phyloP scores from a whole-genome alignment of 1,284 basidiomycete genomes.

The Xerocomus minutiporus region DNA sequence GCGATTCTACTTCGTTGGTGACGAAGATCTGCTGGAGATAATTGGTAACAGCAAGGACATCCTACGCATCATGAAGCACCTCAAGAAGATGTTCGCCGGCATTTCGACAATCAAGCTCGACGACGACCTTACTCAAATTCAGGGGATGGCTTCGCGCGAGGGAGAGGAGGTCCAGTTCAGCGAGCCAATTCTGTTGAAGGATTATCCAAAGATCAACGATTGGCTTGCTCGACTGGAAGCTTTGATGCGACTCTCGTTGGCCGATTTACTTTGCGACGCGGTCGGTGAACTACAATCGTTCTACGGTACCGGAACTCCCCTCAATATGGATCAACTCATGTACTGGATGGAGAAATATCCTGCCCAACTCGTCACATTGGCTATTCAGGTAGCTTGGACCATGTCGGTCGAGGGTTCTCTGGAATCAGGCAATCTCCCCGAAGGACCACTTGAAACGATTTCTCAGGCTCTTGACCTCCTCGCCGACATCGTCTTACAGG shows the following conservation, averaged over 20 bases:
- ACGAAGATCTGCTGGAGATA: conserved; percentile 97
- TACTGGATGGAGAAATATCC: conserved; percentile 91
- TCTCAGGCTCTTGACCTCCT: conserved; percentile 86
- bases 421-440: conserved; percentile 51
- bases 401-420: conserved; percentile 76
- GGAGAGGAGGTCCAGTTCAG: conserved; percentile 90
- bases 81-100: conserved; percentile 99
- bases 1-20: conserved; percentile 99
- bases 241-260: conserved; percentile 92
- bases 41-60: conserved; percentile 99
- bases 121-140: conserved; percentile 82
- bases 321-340: conserved; percentile 69
- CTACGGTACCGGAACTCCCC: conserved; percentile 61
- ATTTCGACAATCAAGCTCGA: conserved; percentile 89
- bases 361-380: conserved; percentile 92
- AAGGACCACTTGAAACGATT: conserved; percentile 72
- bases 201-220: conserved; percentile 97
- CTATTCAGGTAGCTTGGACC: conserved; percentile 94
- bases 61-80: conserved; percentile 93
- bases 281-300: conserved; percentile 78
- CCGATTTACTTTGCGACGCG: conserved; percentile 73
- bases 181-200: conserved; percentile 81
- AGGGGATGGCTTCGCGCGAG: conserved; percentile 90
- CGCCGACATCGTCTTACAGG: conserved; percentile 91
- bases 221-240: conserved; percentile 93